A percentile compares a stretch with the other conserved stretches of the same genome.
Evolutionary conservation across 805 yeast genomes (phyloP).

Genomic region (Lipomyces orientalis): DNA sequence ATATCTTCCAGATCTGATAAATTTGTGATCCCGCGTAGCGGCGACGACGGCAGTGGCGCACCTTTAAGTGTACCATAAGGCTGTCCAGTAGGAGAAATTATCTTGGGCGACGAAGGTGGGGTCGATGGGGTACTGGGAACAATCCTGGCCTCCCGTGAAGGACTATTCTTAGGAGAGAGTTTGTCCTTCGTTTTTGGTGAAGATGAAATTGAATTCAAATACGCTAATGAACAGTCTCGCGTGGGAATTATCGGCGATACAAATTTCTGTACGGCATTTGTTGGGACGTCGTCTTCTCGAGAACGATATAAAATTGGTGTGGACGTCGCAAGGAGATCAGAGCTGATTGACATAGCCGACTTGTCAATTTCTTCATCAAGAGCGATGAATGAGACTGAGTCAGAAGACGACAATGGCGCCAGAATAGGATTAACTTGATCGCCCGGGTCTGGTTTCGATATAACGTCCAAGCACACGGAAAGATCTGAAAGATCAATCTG

Average conservation of each 20-base stretch:
- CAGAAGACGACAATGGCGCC: background rate
- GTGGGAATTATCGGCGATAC: background rate
- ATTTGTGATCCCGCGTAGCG: constrained; percentile 29
- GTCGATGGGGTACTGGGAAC: background rate
- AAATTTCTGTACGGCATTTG: background rate
- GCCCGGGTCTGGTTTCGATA: background rate
- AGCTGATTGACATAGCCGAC: background rate
- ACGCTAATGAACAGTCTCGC: constrained; percentile 9
- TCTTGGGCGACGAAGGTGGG: background rate
- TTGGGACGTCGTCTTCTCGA: background rate
- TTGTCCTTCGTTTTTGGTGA: background rate
- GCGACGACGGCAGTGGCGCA: constrained; percentile 20
- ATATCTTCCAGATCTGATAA: constrained; percentile 15
- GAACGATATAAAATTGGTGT: constrained; percentile 5
- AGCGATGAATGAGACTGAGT: background rate
- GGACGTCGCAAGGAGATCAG: constrained; percentile 12
- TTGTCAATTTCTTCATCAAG: constrained; percentile 10
- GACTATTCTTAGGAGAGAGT: background rate
- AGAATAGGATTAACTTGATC: background rate
- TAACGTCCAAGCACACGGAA: constrained; percentile 22
- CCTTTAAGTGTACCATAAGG: background rate
- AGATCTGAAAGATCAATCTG: constrained; percentile 29
- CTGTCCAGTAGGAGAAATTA: background rate
- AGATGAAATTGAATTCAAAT: constrained; percentile 5
- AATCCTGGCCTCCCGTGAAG: background rate